A percentile compares a stretch with the other conserved stretches of the same genome.
These are phyloP conservation scores for Leptographium flavum DNA, from an alignment of 2,329 filamentous ascomycete genomes.

Conservation along the genomic window DNA sequence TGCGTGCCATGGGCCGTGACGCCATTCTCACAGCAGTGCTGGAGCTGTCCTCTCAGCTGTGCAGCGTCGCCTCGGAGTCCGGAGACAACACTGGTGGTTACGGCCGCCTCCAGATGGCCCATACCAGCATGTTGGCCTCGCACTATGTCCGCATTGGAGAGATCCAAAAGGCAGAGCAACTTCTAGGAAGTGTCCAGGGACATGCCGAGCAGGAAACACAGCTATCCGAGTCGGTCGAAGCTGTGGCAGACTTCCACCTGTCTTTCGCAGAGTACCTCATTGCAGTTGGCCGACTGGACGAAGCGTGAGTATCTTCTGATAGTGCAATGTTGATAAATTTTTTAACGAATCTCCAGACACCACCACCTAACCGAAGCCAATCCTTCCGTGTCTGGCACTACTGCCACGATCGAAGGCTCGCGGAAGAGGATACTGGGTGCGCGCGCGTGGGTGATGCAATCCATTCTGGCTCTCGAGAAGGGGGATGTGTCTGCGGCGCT, in stretches of 20 bases:
- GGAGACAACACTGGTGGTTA: slow-evolving; percentile 17
- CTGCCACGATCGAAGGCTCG: not conserved
- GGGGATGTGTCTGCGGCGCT: slow-evolving; percentile 47
- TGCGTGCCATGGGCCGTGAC: slow-evolving; percentile 35
- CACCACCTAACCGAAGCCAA: slow-evolving; percentile 7
- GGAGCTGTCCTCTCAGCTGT: slow-evolving; percentile 30
- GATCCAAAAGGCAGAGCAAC: slow-evolving; percentile 31
- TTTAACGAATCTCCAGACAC: slow-evolving; percentile 4
- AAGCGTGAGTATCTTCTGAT: slow-evolving; percentile 31
- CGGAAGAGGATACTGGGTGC: slow-evolving; percentile 14
- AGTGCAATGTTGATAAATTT: no score
- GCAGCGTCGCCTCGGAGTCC: slow-evolving; percentile 19
- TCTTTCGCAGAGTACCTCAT: slow-evolving; percentile 63
- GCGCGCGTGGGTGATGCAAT: slow-evolving; percentile 49
- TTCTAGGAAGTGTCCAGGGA: slow-evolving; percentile 43
- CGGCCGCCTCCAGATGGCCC: slow-evolving; percentile 20
- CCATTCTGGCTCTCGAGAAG: slow-evolving; percentile 47
- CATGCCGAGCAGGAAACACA: slow-evolving; percentile 23
- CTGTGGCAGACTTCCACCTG: slow-evolving; percentile 45
- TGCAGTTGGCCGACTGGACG: slow-evolving; percentile 48
- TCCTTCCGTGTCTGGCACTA: not conserved
- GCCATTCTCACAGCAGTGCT: slow-evolving; percentile 30
- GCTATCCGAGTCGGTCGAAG: slow-evolving; percentile 19
- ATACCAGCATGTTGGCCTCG: slow-evolving; percentile 32
- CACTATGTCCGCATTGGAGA: slow-evolving; percentile 41